Evolutionary conservation across 768 basidiomycete genomes (phyloP), one percentile per base, ranked within the genome.

Genomic region (Rhodotorula sphaerocarpa): DNA sequence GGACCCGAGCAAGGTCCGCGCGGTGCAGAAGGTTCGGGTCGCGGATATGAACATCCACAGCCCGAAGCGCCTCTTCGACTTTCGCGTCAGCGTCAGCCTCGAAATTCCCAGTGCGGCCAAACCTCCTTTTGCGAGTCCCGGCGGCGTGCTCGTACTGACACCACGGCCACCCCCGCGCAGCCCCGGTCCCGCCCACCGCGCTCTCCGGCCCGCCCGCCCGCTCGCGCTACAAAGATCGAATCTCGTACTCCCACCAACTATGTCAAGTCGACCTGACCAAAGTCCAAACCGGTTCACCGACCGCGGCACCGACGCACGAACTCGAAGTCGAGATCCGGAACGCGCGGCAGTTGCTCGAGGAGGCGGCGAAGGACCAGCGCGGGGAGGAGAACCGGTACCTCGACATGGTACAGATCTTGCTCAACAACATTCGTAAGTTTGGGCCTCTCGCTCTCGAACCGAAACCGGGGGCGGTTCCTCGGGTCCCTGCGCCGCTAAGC

Each of bases 211-310:
- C 66, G 3, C 51, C 53, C 36, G 36, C 10, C 27, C 63, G 66
- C 42, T 54, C 68, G 20, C 58, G 70, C 88, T 61, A 79, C 81
- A 77, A 99, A 95, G 89, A 99, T 76, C 81, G 95, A 48, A 80
- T 96, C 74, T 87, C 88, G 71, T 99, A 99, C 75, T 78, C 84
- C 6, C 95, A 99, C 75, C 91, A 96, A 75, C 85, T 93, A 67
- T 92, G 90, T 74, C 81, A 79, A 67, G 85, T 99, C 66, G 95
- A 99, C 77, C 80, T 99, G 52, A 97, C 95, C 2, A 90, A 92
- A 76, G 93, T 97, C 51, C 59, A 30, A 21, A 25, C 34, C 23
- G 11, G 53, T 14, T 10, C 42, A 3, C 4, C 39, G 20, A 20
- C 43, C 36, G 27, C 20, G 0, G 7, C 54, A 20, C 41, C 63